Evolutionary conservation across 106 monocot genomes (phyloP), one percentile per base, ranked within the genome.

Genomic region (Platanthera guangdongensis): DNA sequence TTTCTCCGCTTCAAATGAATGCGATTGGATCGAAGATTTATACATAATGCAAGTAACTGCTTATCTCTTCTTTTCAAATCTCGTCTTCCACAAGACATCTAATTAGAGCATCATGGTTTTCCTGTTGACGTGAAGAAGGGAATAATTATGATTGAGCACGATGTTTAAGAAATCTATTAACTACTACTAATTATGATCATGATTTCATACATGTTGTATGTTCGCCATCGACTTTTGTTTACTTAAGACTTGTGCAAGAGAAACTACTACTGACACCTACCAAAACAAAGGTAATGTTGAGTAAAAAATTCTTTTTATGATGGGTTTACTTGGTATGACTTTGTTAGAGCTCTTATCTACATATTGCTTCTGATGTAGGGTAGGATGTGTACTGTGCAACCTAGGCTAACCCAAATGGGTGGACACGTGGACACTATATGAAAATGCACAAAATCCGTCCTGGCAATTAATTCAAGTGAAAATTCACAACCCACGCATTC

Each of bases 1-100:
- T 82, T 86, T 99, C 72, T 94, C 97, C 69, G 94, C 91, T 85
- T 99, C 91, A 83, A 99, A 99, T 52, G 94, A 94, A 73, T 85
- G 87, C 94, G 94, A 99, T 22, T 99, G 94, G 45, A 92, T 78
- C 83, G 94, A 74, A 52, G 94, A 91, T 55, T 94, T 94, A 77
- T 94, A 99, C 8, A 94, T 85, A 76, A 92, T 88, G 71, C 81
- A 94, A 75, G 94, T 94, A 73, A 88, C 81, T 55, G 74, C 82
- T n/a, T 94, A 81, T 77, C 80, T 81, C 25, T 77, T 85, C 78
- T 89, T 89, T 84, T 89, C 91, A 72, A 94, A 94, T 54, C 87
- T 78, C 73, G 51, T 91, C 91, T 81, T 93, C 94, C 59, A 65
- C 51, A 8, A 99, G 86, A 85, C 91, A 92, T 75, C 84, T 94